These are phyloP conservation scores for Quercus glauca DNA, from an alignment of 306 rosid species.

Conservation along the genomic window DNA sequence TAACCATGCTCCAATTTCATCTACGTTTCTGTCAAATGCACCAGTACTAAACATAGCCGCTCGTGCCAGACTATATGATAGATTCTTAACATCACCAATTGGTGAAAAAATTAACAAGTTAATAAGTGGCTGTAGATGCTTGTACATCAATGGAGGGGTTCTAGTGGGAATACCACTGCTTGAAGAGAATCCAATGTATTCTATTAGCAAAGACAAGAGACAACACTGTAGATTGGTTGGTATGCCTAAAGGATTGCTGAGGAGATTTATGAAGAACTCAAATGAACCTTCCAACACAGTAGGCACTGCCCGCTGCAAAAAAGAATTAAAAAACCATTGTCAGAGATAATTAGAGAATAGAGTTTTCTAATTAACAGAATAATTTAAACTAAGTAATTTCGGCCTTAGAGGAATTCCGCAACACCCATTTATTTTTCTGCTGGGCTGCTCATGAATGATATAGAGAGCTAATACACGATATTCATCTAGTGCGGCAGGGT, in stretches of 20 bases:
- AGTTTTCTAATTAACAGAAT: not conserved
- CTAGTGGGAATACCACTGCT: conserved; percentile 52
- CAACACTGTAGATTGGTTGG: conserved; percentile 58
- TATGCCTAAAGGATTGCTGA: conserved; percentile 54
- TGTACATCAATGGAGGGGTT: conserved; percentile 72
- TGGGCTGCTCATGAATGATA: not conserved
- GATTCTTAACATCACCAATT: conserved; percentile 37
- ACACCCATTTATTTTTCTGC: not conserved
- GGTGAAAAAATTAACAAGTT: conserved; percentile 67
- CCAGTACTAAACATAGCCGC: conserved; percentile 91
- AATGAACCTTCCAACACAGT: conserved; percentile 59
- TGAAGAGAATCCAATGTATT: conserved; percentile 64
- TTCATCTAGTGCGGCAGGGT: not conserved
- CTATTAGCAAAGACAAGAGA: conserved; percentile 69
- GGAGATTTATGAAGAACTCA: conserved; percentile 68
- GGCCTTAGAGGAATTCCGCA: not conserved
- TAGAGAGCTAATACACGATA: not conserved
- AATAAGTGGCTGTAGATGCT: conserved; percentile 72
- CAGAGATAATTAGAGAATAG: conserved; percentile 17
- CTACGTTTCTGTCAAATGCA: conserved; percentile 69
- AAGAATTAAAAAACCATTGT: conserved; percentile 16
- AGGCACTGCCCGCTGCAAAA: conserved; percentile 66
- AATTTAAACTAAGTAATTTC: conserved; percentile 8
- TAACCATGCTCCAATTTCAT: conserved; percentile 81
- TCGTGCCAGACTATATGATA: conserved; percentile 62